Percentiles rank a stretch among this genome's conserved stretches.
phyloP scores from a whole-genome alignment of 768 basidiomycete genomes.

The button mushroom (Agaricus bisporus) region DNA sequence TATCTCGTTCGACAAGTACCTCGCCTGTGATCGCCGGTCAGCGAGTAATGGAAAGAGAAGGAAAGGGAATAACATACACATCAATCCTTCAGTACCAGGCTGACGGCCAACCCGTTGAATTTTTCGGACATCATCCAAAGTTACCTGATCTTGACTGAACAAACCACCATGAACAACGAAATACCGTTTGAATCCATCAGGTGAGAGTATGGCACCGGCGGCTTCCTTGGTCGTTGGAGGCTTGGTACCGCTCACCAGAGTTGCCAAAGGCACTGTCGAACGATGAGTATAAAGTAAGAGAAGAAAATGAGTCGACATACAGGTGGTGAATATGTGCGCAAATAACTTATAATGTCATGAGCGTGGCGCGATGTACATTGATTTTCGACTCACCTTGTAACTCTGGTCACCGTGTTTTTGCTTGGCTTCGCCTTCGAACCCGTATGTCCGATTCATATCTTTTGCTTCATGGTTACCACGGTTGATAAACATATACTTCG shows the following conservation, averaged over 20 bases:
- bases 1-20: slow-evolving; percentile 31
- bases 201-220: slow-evolving; percentile 64
- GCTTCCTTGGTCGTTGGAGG: slow-evolving; percentile 37
- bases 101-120: slow-evolving; percentile 84
- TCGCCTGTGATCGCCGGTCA: slow-evolving; percentile 40
- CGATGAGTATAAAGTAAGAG: slow-evolving; percentile 3
- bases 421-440: slow-evolving; percentile 94
- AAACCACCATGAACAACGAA: slow-evolving; percentile 96
- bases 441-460: slow-evolving; percentile 94
- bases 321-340: slow-evolving; percentile 85
- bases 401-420: slow-evolving; percentile 95
- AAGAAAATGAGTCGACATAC: slow-evolving; percentile 37
- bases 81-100: slow-evolving; percentile 90
- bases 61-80: slow-evolving; percentile 50
- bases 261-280: slow-evolving; percentile 77
- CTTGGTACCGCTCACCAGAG: slow-evolving; percentile 72
- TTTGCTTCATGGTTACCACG: slow-evolving; percentile 96
- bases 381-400: slow-evolving; percentile 58
- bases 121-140: slow-evolving; percentile 86
- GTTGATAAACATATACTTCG: slow-evolving; percentile 86
- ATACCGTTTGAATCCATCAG: slow-evolving; percentile 79
- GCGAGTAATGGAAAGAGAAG: slow-evolving; percentile 7
- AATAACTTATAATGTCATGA: slow-evolving; percentile 55
- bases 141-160: slow-evolving; percentile 94
- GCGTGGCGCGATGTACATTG: not conserved